These are phyloP conservation scores for Yamadazyma akitaensis DNA, from an alignment of 805 yeast species.

Conservation along the genomic window DNA sequence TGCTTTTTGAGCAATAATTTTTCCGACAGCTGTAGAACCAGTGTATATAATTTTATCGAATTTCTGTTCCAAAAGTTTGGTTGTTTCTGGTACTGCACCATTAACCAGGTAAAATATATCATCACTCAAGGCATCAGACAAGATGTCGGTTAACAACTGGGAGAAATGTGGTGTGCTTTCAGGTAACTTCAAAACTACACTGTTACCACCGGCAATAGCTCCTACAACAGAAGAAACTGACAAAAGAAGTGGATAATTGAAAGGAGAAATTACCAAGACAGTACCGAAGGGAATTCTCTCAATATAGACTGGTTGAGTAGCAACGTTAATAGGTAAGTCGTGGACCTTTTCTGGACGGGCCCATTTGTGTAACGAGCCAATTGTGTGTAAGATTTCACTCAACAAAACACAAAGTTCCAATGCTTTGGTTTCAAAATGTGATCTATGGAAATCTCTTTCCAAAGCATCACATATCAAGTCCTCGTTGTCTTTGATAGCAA, in stretches of 20 bases:
- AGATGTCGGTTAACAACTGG: conserved; percentile 49
- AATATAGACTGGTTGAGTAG: conserved; percentile 28
- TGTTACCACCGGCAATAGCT: conserved; percentile 84
- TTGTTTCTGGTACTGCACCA: conserved; percentile 69
- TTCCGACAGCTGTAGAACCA: conserved; percentile 76
- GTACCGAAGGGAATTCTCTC: conserved; percentile 53
- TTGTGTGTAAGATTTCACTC: conserved; percentile 56
- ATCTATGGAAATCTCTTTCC: conserved; percentile 62
- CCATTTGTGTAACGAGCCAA: conserved; percentile 61
- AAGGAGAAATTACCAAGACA: conserved; percentile 72
- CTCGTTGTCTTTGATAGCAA: conserved; percentile 55
- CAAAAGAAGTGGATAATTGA: conserved; percentile 73
- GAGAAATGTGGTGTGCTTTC: conserved; percentile 69
- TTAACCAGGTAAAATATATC: conserved; percentile 60
- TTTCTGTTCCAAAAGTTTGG: conserved; percentile 53
- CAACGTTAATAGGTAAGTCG: conserved; percentile 34
- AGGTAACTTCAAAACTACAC: conserved; percentile 71
- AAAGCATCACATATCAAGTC: conserved; percentile 57
- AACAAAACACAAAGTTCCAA: conserved; percentile 53
- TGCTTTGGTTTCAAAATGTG: conserved; percentile 56
- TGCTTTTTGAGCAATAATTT: conserved; percentile 72
- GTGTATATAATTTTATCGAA: conserved; percentile 86
- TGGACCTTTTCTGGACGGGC: conserved; percentile 46
- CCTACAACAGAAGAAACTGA: conserved; percentile 65
- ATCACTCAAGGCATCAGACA: conserved; percentile 52